A percentile compares a stretch with the other conserved stretches of the same genome.
These are phyloP conservation scores for Schoenoplectus tabernaemontani DNA, from an alignment of 202 grass and related monocot species.

Conservation along the genomic window DNA sequence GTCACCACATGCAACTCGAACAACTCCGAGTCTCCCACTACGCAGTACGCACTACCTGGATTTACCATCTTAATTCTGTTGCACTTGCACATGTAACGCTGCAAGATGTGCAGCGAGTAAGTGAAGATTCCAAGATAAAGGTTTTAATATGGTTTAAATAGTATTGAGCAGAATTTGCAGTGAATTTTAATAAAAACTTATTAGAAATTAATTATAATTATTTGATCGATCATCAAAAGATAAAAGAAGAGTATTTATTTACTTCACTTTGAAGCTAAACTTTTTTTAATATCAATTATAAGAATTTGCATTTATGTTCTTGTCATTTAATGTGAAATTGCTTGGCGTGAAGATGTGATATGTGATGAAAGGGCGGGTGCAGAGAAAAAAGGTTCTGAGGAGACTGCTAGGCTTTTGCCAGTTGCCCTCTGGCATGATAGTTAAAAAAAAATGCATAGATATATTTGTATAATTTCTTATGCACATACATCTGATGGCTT, in stretches of 20 bases:
- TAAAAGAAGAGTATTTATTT: too few species aligned
- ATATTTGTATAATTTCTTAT: background rate
- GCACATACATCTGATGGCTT: background rate
- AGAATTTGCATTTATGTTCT: too few species aligned
- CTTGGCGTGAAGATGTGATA: background rate
- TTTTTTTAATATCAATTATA: too few species aligned
- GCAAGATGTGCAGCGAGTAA: background rate
- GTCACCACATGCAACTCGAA: conserved; percentile 16
- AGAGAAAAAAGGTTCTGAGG: background rate
- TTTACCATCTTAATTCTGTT: background rate
- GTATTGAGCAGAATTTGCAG: too few species aligned
- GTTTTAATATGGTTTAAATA: too few species aligned
- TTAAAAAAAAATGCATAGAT: background rate
- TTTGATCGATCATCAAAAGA: too few species aligned
- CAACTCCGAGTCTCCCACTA: background rate
- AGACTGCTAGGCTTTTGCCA: background rate
- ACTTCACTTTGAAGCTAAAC: too few species aligned
- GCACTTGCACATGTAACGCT: background rate
- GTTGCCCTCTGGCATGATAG: background rate
- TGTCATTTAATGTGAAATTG: too few species aligned
- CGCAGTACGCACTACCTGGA: background rate
- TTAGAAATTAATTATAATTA: too few species aligned
- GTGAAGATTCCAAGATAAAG: background rate
- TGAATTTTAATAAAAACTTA: too few species aligned
- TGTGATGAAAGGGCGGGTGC: background rate